Percentiles rank a stretch among this genome's conserved stretches.
Conservation (phyloP, 371 early-diverging fungal species). For the Mucor velutinosus region DNA sequence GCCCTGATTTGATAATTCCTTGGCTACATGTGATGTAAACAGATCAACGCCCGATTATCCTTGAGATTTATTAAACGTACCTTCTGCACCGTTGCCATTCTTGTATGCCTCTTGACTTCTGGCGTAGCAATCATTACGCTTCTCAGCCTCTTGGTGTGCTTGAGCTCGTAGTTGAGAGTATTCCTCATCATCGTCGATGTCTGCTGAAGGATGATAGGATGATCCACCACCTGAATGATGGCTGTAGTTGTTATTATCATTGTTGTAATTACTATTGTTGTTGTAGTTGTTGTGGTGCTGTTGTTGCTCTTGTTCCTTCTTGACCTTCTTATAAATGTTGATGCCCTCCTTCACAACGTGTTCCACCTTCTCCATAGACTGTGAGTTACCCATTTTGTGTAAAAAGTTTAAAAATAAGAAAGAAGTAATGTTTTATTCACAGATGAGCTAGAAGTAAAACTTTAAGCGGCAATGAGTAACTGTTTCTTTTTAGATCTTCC, state of each 20-base stretch:
- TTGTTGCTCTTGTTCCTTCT: slow-evolving; percentile 21
- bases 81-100: slow-evolving; percentile 41
- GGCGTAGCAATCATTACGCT: slow-evolving; percentile 45
- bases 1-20: slow-evolving; percentile 56
- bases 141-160: slow-evolving; percentile 50
- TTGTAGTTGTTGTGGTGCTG: slow-evolving; percentile 7
- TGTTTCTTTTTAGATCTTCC: not conserved
- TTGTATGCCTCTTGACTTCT: slow-evolving; percentile 50
- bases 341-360: slow-evolving; percentile 27
- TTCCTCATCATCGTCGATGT: slow-evolving; percentile 39
- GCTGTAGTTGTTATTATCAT: not conserved
- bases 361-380: slow-evolving; percentile 35
- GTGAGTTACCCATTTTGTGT: slow-evolving; percentile 41
- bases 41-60: not conserved
- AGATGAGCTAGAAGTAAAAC: not conserved
- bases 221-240: not conserved
- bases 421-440: not conserved
- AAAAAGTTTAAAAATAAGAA: not conserved
- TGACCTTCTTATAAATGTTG: slow-evolving; percentile 29
- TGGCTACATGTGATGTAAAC: slow-evolving; percentile 28
- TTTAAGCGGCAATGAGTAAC: not conserved
- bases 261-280: slow-evolving; percentile 18
- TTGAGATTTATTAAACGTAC: slow-evolving; percentile 11
- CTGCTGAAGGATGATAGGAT: slow-evolving; percentile 10
- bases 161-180: slow-evolving; percentile 37